These are phyloP conservation scores for Penicillium aurantiogriseum DNA, from an alignment of 2,329 filamentous ascomycete genomes.

Conservation along the genomic window DNA sequence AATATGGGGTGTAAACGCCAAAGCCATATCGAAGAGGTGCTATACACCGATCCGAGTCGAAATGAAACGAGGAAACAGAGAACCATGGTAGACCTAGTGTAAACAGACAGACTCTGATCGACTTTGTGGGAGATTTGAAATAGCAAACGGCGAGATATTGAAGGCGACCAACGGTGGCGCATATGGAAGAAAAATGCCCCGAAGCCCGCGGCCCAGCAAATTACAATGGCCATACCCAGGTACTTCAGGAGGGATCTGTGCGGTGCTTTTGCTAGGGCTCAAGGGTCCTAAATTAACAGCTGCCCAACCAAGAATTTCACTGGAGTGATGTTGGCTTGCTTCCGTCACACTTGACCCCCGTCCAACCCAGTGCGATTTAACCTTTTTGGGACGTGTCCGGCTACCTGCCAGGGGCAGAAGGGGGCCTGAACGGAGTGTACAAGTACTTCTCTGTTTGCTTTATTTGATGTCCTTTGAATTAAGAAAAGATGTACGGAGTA, in stretches of 20 bases:
- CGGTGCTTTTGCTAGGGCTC: neutral
- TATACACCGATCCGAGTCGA: neutral
- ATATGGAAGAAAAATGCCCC: neutral
- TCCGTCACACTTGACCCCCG: slow-evolving; percentile 1
- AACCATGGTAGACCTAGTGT: neutral
- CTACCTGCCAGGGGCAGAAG: slow-evolving; percentile 5
- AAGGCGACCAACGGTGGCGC: neutral
- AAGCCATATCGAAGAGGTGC: neutral
- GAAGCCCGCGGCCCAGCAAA: neutral
- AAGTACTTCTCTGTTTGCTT: neutral
- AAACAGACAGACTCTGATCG: no score
- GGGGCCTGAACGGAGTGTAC: neutral
- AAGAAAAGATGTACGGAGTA: neutral
- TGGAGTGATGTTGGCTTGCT: slow-evolving; percentile 1
- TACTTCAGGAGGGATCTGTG: neutral
- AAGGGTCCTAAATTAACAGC: neutral
- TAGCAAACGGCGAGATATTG: neutral
- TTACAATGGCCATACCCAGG: neutral
- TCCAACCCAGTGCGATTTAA: slow-evolving; percentile 2
- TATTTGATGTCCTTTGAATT: neutral
- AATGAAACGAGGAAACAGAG: neutral
- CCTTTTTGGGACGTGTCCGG: slow-evolving; percentile 5
- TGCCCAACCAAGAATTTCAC: neutral
- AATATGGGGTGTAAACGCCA: neutral
- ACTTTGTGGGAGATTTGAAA: neutral